Conservation (phyloP, 768 basidiomycete species). For the Boletus tylopilopsis region DNA sequence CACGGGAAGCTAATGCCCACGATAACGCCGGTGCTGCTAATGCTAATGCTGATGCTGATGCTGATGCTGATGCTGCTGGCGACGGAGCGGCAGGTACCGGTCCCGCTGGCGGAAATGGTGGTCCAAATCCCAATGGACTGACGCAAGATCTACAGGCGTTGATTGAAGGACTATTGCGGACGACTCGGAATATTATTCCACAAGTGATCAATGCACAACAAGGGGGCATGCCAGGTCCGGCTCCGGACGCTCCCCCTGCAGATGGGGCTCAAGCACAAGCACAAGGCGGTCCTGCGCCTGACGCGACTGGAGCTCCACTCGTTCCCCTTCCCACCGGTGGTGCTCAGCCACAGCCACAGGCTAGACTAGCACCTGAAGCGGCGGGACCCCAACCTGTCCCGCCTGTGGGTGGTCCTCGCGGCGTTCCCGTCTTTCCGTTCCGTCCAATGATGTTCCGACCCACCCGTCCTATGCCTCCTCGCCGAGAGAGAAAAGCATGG, state of each 20-base stretch:
- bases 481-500: slow-evolving; percentile 48
- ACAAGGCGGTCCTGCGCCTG: slow-evolving; percentile 3
- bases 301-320: slow-evolving; percentile 3
- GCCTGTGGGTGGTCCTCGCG: slow-evolving; percentile 10
- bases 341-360: slow-evolving; percentile 10
- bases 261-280: slow-evolving; percentile 1
- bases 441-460: slow-evolving; percentile 23
- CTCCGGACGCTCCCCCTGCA: not conserved
- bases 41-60: slow-evolving; percentile 1
- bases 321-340: not conserved
- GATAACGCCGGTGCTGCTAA: slow-evolving; percentile 6
- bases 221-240: slow-evolving; percentile 1
- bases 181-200: slow-evolving; percentile 25
- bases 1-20: slow-evolving; percentile 5
- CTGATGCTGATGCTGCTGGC: not conserved
- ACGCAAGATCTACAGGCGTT: slow-evolving; percentile 25
- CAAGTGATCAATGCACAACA: slow-evolving; percentile 18
- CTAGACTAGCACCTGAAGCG: slow-evolving; percentile 1
- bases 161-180: slow-evolving; percentile 25
- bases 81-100: slow-evolving; percentile 1
- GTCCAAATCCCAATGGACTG: slow-evolving; percentile 15
- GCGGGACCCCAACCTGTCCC: slow-evolving; percentile 1
- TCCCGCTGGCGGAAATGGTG: slow-evolving; percentile 17
- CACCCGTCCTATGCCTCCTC: slow-evolving; percentile 24
- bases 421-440: slow-evolving; percentile 12